Evolutionary conservation across 805 yeast species (phyloP).

Genomic region (Myxozyma melibiosi): DNA sequence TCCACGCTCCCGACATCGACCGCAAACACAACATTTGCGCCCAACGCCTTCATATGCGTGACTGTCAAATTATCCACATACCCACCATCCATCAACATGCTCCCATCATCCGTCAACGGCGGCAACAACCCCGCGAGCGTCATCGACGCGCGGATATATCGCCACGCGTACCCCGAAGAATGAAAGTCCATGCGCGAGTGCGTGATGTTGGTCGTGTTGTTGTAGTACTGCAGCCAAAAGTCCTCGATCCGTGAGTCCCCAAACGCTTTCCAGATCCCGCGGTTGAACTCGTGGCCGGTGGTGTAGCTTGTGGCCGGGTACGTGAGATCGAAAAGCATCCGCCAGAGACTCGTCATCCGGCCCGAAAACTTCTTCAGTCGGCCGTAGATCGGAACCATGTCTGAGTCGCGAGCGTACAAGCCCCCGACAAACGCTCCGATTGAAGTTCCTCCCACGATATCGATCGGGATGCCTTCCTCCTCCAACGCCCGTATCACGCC

Average conservation of each 20-base stretch:
- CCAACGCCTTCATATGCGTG: slow-evolving; percentile 78
- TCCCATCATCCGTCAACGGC: slow-evolving; percentile 83
- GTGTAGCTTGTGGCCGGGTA: slow-evolving; percentile 93
- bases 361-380: slow-evolving; percentile 83
- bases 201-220: slow-evolving; percentile 93
- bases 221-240: slow-evolving; percentile 86
- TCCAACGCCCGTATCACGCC: slow-evolving; percentile 91
- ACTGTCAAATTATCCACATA: slow-evolving; percentile 94
- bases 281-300: slow-evolving; percentile 94
- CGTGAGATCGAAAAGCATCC: slow-evolving; percentile 79
- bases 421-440: slow-evolving; percentile 97
- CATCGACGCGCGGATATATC: slow-evolving; percentile 95
- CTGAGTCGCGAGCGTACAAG: slow-evolving; percentile 87
- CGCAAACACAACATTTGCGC: slow-evolving; percentile 85
- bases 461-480: slow-evolving; percentile 90
- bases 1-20: slow-evolving; percentile 96
- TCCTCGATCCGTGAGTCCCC: slow-evolving; percentile 93
- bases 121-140: slow-evolving; percentile 92
- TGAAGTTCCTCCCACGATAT: slow-evolving; percentile 93
- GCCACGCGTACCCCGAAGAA: slow-evolving; percentile 90
- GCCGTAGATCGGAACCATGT: slow-evolving; percentile 87
- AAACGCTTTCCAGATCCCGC: slow-evolving; percentile 96
- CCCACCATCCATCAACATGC: slow-evolving; percentile 95
- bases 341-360: slow-evolving; percentile 82
- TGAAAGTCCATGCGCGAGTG: slow-evolving; percentile 95